Percentiles rank a stretch among this genome's conserved stretches.
phyloP scores from a whole-genome alignment of 176 grass and related monocot species.

The Carex cristatella region DNA sequence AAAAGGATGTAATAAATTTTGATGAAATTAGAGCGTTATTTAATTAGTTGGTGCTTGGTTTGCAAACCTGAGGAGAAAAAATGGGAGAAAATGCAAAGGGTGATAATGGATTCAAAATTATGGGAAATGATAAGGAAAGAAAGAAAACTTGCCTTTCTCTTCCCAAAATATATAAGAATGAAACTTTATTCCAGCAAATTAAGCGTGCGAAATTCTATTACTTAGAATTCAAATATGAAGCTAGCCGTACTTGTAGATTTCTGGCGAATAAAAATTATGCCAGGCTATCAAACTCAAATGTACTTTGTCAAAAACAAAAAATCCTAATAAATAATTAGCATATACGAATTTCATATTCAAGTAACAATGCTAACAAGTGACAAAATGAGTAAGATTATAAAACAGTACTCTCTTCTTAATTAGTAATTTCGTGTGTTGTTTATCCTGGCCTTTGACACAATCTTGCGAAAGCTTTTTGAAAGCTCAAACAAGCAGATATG shows the following conservation, averaged over 20 bases:
- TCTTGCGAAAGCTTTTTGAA: background rate
- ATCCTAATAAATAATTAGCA: too few relatives aligned
- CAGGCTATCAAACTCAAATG: too few relatives aligned
- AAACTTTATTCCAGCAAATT: background rate
- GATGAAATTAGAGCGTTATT: background rate
- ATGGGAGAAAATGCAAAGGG: background rate
- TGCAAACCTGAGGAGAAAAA: background rate
- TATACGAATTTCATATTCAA: background rate
- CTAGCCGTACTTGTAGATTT: too few relatives aligned
- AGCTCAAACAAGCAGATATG: background rate
- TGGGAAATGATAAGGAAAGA: background rate
- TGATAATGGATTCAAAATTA: background rate
- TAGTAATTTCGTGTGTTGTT: background rate
- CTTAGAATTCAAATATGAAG: background rate
- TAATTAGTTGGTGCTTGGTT: background rate
- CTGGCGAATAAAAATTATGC: too few relatives aligned
- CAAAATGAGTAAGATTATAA: too few relatives aligned
- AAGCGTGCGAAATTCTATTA: background rate
- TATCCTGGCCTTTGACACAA: background rate
- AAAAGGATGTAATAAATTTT: background rate
- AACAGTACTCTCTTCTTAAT: background rate
- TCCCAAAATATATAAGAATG: background rate
- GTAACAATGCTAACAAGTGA: background rate
- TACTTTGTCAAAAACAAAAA: too few relatives aligned
- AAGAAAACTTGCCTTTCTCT: background rate